Percentiles rank a stretch among this genome's conserved stretches.
These are phyloP conservation scores for Candida glaebosa DNA, from an alignment of 805 yeast species.

Conservation along the genomic window DNA sequence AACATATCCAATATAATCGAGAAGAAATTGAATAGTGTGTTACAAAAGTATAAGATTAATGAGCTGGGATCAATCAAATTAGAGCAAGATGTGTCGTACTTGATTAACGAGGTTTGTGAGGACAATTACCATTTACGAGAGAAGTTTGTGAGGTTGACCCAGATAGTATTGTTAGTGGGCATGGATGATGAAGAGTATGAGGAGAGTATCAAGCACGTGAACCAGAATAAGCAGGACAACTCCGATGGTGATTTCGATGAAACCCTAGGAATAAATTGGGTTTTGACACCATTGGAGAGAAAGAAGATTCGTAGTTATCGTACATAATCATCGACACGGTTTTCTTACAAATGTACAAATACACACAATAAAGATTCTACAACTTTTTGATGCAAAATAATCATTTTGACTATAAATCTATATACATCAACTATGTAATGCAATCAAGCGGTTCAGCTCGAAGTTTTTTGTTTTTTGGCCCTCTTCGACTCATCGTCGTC, in stretches of 20 bases:
- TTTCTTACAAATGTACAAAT: no score
- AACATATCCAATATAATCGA: slow-evolving; percentile 59
- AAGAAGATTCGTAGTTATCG: slow-evolving; percentile 57
- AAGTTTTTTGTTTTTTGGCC: slow-evolving; percentile 4
- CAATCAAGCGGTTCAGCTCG: no score
- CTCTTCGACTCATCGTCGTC: slow-evolving; percentile 4
- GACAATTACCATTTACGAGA: slow-evolving; percentile 73
- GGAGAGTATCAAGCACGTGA: slow-evolving; percentile 23
- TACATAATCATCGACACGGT: no score
- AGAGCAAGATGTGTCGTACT: slow-evolving; percentile 74
- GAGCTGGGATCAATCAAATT: slow-evolving; percentile 80
- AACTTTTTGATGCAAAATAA: no score
- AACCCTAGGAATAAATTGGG: slow-evolving; percentile 54
- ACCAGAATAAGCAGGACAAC: slow-evolving; percentile 10
- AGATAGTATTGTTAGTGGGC: slow-evolving; percentile 76
- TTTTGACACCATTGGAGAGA: slow-evolving; percentile 72
- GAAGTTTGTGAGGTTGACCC: slow-evolving; percentile 76
- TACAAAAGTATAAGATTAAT: slow-evolving; percentile 57
- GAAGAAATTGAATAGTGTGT: slow-evolving; percentile 61
- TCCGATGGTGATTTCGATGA: slow-evolving; percentile 20
- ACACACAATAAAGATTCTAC: no score
- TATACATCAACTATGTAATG: background rate
- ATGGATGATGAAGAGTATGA: slow-evolving; percentile 64
- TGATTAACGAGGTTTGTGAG: slow-evolving; percentile 72
- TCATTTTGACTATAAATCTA: background rate